These are phyloP conservation scores for Adiantum capillusveneris DNA, from an alignment of 75 land plant species.

Conservation along the genomic window DNA sequence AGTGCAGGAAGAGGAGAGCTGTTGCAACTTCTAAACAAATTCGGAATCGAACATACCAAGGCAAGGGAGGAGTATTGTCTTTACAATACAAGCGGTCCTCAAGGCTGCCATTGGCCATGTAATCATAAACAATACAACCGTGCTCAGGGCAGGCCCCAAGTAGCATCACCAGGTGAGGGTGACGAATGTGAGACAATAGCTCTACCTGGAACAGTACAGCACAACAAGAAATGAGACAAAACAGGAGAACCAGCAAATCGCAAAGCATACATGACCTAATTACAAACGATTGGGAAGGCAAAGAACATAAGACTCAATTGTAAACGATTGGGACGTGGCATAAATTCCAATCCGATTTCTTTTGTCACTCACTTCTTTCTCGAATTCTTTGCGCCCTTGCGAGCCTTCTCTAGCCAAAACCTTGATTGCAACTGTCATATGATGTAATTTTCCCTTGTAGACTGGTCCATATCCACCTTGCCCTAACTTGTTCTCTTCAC, in stretches of 20 bases:
- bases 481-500: conserved; percentile 26
- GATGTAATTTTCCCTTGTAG: conserved; percentile 27
- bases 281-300: conserved; percentile 3
- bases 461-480: conserved; percentile 60
- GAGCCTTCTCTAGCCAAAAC: conserved; percentile 28
- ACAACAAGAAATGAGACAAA: no score
- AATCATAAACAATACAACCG: conserved; percentile 65
- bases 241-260: conserved; percentile 35
- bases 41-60: conserved; percentile 57
- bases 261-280: conserved; percentile 15
- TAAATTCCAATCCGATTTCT: no score
- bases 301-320: conserved; percentile 44
- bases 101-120: conserved; percentile 66
- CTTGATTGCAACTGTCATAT: conserved; percentile 39
- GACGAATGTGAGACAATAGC: conserved; percentile 47
- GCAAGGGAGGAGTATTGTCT: conserved; percentile 37
- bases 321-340: conserved; percentile 86
- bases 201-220: conserved; percentile 42
- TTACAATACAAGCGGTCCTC: conserved; percentile 40
- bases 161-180: conserved; percentile 57
- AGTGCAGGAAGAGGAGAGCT: conserved; percentile 63
- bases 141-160: conserved; percentile 71
- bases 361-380: conserved; percentile 33
- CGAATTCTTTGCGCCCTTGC: conserved; percentile 33
- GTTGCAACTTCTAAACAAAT: conserved; percentile 52